Conservation (phyloP, 257 asterid genomes). For the Solanum neorickii region DNA sequence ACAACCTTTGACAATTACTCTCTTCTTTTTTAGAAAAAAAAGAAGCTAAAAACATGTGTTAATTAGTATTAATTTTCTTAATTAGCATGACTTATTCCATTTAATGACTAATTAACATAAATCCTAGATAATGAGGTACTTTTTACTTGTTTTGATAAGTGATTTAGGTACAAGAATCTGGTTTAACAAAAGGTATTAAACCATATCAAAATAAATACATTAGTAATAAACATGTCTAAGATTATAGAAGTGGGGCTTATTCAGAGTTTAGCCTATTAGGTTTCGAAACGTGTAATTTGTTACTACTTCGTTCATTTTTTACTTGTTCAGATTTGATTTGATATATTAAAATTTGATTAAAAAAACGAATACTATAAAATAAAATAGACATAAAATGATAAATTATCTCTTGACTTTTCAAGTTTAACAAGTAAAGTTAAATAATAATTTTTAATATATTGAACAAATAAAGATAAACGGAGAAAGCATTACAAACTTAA, state of each 20-base stretch:
- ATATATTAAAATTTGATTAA: too few relatives aligned
- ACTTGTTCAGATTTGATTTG: too few relatives aligned
- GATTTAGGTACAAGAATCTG: not conserved
- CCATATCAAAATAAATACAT: not conserved
- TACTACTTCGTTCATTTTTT: not conserved
- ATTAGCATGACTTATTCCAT: not conserved
- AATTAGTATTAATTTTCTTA: not conserved
- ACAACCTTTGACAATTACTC: not conserved
- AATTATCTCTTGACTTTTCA: too few relatives aligned
- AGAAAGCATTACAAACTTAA: not conserved
- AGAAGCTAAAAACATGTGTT: not conserved
- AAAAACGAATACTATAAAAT: too few relatives aligned
- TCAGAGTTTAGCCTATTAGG: not conserved
- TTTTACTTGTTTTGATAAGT: not conserved
- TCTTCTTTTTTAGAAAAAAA: too few relatives aligned
- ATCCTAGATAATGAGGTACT: not conserved
- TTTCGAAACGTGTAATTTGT: not conserved
- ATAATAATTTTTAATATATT: too few relatives aligned
- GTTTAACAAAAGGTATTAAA: not conserved
- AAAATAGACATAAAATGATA: too few relatives aligned
- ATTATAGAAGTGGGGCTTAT: not conserved
- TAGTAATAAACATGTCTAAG: not conserved
- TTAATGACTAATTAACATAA: not conserved
- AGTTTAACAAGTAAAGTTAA: fast-evolving
- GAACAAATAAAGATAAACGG: too few relatives aligned